Conservation (phyloP, 495 filamentous ascomycete genomes). For the Aspergillus nanangensis region DNA sequence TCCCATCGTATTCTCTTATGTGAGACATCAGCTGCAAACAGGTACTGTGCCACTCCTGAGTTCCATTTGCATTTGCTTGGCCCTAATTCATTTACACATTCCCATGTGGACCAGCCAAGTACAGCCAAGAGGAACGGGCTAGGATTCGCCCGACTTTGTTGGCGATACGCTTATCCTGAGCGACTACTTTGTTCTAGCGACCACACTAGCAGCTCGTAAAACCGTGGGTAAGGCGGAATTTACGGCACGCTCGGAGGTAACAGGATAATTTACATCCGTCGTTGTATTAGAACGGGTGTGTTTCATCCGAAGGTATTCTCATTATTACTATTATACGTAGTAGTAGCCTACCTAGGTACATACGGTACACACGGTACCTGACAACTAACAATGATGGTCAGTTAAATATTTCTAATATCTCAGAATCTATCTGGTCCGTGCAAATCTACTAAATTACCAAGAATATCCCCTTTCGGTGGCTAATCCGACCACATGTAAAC, state of each 20-base stretch:
- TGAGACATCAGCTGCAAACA: conserved; percentile 32
- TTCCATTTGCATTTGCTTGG: too few relatives aligned
- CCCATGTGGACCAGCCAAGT: conserved; percentile 11
- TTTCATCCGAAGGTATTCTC: too few relatives aligned
- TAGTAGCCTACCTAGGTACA: too few relatives aligned
- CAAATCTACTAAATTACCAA: too few relatives aligned
- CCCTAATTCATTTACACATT: conserved; percentile 9
- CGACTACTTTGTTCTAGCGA: conserved; percentile 9
- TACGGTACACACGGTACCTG: too few relatives aligned
- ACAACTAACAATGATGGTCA: too few relatives aligned
- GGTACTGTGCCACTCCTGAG: conserved; percentile 13
- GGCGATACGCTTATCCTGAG: conserved; percentile 38
- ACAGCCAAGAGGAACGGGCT: conserved; percentile 19
- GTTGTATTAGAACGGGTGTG: too few relatives aligned
- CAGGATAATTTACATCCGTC: background rate
- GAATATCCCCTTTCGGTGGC: too few relatives aligned
- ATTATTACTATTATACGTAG: too few relatives aligned
- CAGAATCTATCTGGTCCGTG: too few relatives aligned
- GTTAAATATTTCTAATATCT: too few relatives aligned
- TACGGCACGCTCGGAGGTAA: background rate
- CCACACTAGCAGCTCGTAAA: background rate
- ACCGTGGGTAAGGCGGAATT: background rate
- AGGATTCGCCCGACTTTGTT: conserved; percentile 28
- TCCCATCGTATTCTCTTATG: conserved; percentile 11
- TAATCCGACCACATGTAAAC: too few relatives aligned